A percentile compares a stretch with the other conserved stretches of the same genome.
phyloP scores from a whole-genome alignment of 129 eudicot genomes.

The Glebionis coronaria region DNA sequence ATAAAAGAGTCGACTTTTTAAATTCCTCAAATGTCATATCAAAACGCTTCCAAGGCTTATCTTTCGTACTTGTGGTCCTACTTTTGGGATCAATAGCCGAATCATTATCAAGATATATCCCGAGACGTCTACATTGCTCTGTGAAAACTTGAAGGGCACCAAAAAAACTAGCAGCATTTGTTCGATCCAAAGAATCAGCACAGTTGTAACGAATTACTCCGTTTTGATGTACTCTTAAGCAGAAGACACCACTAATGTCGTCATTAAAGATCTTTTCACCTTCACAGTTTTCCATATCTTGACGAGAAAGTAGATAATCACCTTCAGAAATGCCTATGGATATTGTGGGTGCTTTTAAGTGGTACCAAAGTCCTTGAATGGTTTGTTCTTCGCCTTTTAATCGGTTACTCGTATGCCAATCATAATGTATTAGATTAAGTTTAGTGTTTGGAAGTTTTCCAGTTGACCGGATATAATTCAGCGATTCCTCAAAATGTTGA shows the following conservation, averaged over 20 bases:
- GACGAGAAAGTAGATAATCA: slow-evolving; percentile 71
- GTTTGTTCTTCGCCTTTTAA: slow-evolving; percentile 85
- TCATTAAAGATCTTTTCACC: slow-evolving; percentile 63
- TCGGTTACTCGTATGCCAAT: slow-evolving; percentile 88
- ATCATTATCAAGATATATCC: slow-evolving; percentile 87
- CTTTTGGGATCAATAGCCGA: slow-evolving; percentile 40
- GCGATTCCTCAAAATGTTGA: slow-evolving; percentile 83
- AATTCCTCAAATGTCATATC: slow-evolving; percentile 95
- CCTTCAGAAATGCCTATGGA: slow-evolving; percentile 87
- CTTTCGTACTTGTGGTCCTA: slow-evolving; percentile 65
- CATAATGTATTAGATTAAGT: slow-evolving; percentile 71
- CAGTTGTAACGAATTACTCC: slow-evolving; percentile 91
- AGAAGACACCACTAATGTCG: slow-evolving; percentile 70
- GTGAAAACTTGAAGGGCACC: slow-evolving; percentile 85
- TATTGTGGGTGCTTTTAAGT: slow-evolving; percentile 72
- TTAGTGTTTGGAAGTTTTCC: slow-evolving; percentile 73
- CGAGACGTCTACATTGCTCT: slow-evolving; percentile 90
- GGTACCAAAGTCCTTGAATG: slow-evolving; percentile 95
- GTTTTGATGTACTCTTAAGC: slow-evolving; percentile 76
- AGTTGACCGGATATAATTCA: slow-evolving; percentile 60
- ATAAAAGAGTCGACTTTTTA: slow-evolving; percentile 75
- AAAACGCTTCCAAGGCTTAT: slow-evolving; percentile 90
- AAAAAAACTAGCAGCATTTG: slow-evolving; percentile 95
- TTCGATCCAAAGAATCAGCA: slow-evolving; percentile 94
- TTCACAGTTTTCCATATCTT: slow-evolving; percentile 49